Evolutionary conservation across 345 rosid genomes (phyloP), one percentile per base, ranked within the genome.

Genomic region (Dovyalis caffra): DNA sequence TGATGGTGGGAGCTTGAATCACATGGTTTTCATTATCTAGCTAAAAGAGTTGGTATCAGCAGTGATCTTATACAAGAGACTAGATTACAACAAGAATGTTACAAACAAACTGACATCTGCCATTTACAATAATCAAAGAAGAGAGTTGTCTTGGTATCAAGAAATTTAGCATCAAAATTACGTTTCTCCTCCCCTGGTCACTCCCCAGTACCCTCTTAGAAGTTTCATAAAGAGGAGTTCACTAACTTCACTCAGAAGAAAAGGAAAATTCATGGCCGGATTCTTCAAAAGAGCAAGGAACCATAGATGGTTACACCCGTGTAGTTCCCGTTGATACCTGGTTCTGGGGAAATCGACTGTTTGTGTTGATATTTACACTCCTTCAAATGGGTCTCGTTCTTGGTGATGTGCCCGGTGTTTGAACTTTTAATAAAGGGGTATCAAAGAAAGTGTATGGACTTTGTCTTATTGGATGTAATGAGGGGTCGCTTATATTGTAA

Each of bases 361-460:
- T 69, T 26, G 34, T 29, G 51, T 33, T 60, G 61, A 67, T 85
- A 84, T 80, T 71, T 84, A 85, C 87, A 74, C 20, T 34, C 71
- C 31, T 57, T 85, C 81, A 89, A 28, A 88, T 71, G 51, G 82
- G 87, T 78, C 92, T 87, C 56, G 83, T 77, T 83, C 90, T 90
- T 45, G 90, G 84, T 8, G 90, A 79, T 72, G 86, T 71, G 6
- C 83, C 85, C 0, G 90, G 87, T 6, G 88, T 82, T 75, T 81
- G 95, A 18, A 80, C 43, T 79, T 80, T 86, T 43, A 86, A 76
- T 34, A 76, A 60, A 66, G 91, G 68, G 58, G 76, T 68, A 68
- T 90, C 90, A 10, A 78, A 76, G 86, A 70, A 74, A 29, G 73
- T 40, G 75, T 78, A 84, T 56, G 75, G 68, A 73, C 79, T 85